A percentile compares a stretch with the other conserved stretches of the same genome.
phyloP scores from a whole-genome alignment of 768 basidiomycete genomes.

The Atractiella rhizophila region DNA sequence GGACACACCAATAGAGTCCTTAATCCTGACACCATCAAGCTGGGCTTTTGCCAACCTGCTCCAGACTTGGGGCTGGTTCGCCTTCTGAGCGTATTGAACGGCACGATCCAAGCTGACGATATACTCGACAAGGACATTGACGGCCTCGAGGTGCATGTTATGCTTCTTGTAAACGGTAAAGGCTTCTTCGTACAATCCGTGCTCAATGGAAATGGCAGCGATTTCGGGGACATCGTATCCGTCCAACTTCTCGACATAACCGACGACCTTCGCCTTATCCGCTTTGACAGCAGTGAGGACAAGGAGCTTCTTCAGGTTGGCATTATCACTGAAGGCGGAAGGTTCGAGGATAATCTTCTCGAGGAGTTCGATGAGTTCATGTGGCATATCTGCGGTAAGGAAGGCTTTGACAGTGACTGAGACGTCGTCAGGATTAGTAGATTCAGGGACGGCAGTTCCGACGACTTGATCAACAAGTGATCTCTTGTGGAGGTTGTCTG shows the following conservation, averaged over 20 bases:
- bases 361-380: slow-evolving; percentile 83
- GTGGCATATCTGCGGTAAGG: slow-evolving; percentile 83
- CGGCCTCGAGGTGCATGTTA: slow-evolving; percentile 79
- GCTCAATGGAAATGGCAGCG: slow-evolving; percentile 84
- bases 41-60: slow-evolving; percentile 94
- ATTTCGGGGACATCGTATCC: slow-evolving; percentile 89
- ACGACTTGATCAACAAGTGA: slow-evolving; percentile 85
- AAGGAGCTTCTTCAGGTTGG: slow-evolving; percentile 80
- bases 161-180: slow-evolving; percentile 95
- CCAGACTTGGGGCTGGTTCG: slow-evolving; percentile 92
- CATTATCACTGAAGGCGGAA: slow-evolving; percentile 93
- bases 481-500: slow-evolving; percentile 74
- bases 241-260: slow-evolving; percentile 88
- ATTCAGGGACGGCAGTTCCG: slow-evolving; percentile 84
- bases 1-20: slow-evolving; percentile 69
- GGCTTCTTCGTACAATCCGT: slow-evolving; percentile 85
- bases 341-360: slow-evolving; percentile 97
- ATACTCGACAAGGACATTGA: slow-evolving; percentile 93
- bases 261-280: slow-evolving; percentile 93
- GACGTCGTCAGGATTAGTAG: slow-evolving; percentile 93
- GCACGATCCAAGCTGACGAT: slow-evolving; percentile 94
- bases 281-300: slow-evolving; percentile 87
- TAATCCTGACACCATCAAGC: slow-evolving; percentile 88
- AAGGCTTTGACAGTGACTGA: slow-evolving; percentile 97
- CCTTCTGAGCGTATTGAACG: slow-evolving; percentile 80